These are phyloP conservation scores for Botrytis fabae DNA, from an alignment of 2,329 filamentous ascomycete species.

Conservation along the genomic window DNA sequence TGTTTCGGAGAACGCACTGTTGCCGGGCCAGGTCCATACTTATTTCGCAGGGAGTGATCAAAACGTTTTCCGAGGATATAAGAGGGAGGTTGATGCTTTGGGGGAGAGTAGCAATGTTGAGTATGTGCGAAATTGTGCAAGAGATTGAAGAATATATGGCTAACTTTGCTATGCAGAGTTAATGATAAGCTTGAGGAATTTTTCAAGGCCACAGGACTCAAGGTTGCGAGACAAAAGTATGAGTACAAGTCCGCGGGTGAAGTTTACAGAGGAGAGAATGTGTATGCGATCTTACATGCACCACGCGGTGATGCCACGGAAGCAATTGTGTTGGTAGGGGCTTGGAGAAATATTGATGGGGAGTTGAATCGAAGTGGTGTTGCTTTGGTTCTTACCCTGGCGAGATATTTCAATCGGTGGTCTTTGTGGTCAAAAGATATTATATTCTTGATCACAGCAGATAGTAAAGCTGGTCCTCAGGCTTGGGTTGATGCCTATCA, in stretches of 20 bases:
- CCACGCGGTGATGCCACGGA: constrained; percentile 95
- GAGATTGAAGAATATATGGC: constrained; percentile 35
- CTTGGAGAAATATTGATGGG: constrained; percentile 80
- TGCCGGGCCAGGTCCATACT: constrained; percentile 95
- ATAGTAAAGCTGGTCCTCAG: constrained; percentile 86
- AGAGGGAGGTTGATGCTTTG: constrained; percentile 73
- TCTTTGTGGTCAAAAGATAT: constrained; percentile 99
- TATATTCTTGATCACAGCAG: constrained; percentile 83
- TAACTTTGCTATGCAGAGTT: constrained; percentile 45
- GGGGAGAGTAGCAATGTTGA: constrained; percentile 54
- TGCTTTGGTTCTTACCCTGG: constrained; percentile 79
- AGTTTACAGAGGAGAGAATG: constrained; percentile 77
- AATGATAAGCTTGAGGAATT: constrained; percentile 75
- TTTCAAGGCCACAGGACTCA: constrained; percentile 76
- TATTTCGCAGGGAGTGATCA: constrained; percentile 97
- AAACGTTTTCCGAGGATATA: constrained; percentile 87
- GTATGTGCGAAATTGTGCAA: constrained; percentile 43
- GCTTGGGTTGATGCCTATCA: constrained; percentile 99
- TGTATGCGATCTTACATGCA: constrained; percentile 90
- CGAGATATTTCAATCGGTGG: constrained; percentile 96
- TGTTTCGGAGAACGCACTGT: constrained; percentile 93
- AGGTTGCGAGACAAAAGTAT: constrained; percentile 85
- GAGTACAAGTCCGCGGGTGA: constrained; percentile 78
- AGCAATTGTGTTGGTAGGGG: constrained; percentile 87
- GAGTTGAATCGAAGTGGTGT: constrained; percentile 85